Evolutionary conservation across 768 basidiomycete species (phyloP), one percentile per base, ranked within the genome.

Genomic region (Mycena epipterygia): DNA sequence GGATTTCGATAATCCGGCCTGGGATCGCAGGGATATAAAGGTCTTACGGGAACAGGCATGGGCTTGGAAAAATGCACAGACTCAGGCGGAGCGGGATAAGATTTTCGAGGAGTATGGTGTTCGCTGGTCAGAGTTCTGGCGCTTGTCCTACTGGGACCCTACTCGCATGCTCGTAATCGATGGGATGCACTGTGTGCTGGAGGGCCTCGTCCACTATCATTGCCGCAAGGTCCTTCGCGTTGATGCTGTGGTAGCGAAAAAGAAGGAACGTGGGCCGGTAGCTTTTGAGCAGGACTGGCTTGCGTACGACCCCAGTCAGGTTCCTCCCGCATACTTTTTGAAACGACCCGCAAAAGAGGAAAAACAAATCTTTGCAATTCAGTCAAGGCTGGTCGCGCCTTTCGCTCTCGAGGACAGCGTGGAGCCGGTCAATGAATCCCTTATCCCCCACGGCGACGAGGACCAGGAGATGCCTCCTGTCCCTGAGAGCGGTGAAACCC

Each of bases 111-210:
- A 70, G 19, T 58, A 71, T 57, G 80, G 80, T n/a, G 51, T 77
- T 32, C 76, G 78, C 3, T 79, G 74, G 75, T 76, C 76, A 13
- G 75, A 77, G 60, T 33, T 83, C 1, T 76, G 81, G 64, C 67
- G 78, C 0, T 74, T 85, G 0, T 71, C 75, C 2, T 85, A 85
- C 67, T 85, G 81, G 81, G 75, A 84, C 53, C 81, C 80, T 1
- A 73, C 76, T 16, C 62, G 63, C 0, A 80, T 76, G 69, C 61
- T 76, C 9, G 75, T 82, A 17, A 67, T 84, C 42, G 83, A 84
- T 66, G 62, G 73, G 4, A 84, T 84, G 83, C 84, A 85, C 63
- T 78, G 76, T 25, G 52, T 84, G 0, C 75, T 78, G 21, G 76
- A 76, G 42, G 77, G 77, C 12, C 39, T 75, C 27, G 73, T 75